phyloP scores from a whole-genome alignment of 441 rosid species.

The Sinapis alba region DNA sequence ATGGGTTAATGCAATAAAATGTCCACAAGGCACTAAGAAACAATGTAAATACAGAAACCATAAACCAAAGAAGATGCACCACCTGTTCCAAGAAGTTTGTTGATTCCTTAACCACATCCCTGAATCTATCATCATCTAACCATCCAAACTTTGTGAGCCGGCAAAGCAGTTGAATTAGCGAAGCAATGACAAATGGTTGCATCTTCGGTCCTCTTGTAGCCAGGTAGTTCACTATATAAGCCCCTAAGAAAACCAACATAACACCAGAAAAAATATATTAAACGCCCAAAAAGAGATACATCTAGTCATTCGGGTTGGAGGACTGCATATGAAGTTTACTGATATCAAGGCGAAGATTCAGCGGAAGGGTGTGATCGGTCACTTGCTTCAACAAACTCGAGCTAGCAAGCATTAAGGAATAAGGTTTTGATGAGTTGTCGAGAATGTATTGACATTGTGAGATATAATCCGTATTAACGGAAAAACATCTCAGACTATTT shows the following conservation, averaged over 20 bases:
- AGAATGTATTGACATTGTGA: slow-evolving; percentile 98
- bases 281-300: slow-evolving; percentile 15
- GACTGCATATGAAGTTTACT: slow-evolving; percentile 47
- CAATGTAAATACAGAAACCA: slow-evolving; percentile 14
- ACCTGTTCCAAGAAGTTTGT: slow-evolving; percentile 93
- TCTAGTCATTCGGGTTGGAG: background rate
- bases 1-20: background rate
- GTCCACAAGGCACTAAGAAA: slow-evolving; percentile 28
- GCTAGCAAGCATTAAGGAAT: slow-evolving; percentile 99
- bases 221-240: slow-evolving; percentile 80
- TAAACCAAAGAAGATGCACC: slow-evolving; percentile 30
- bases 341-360: slow-evolving; percentile 94
- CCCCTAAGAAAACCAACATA: slow-evolving; percentile 51
- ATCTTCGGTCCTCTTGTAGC: slow-evolving; percentile 92
- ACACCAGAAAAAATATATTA: slow-evolving; percentile 15
- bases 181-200: slow-evolving; percentile 81
- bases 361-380: slow-evolving; percentile 89
- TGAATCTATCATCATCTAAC: slow-evolving; percentile 97
- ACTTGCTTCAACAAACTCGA: slow-evolving; percentile 98
- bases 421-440: slow-evolving; percentile 95
- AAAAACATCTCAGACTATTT: slow-evolving; percentile 91
- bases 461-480: slow-evolving; percentile 87
- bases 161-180: slow-evolving; percentile 88
- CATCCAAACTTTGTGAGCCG: slow-evolving; percentile 98
- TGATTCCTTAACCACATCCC: slow-evolving; percentile 86